Conservation (phyloP, 495 filamentous ascomycete species). For the Cladorrhinum samala region DNA sequence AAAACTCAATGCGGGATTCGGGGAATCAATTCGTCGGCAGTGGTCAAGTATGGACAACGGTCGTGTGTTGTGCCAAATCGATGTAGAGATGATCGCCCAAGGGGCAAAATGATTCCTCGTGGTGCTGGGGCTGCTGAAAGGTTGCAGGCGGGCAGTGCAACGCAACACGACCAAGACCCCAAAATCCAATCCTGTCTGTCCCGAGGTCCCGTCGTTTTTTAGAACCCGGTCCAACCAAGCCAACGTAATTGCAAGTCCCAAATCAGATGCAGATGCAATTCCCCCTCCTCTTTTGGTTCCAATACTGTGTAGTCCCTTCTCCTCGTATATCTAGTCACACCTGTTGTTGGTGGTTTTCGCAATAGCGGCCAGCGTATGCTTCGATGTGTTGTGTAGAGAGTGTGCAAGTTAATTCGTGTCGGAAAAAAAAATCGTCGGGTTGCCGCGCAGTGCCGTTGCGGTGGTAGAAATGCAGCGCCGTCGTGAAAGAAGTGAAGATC, state of each 20-base stretch:
- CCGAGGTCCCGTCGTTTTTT: no score
- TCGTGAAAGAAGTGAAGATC: constrained; percentile 23
- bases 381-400: constrained; percentile 8
- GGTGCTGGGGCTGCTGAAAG: background rate
- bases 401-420: constrained; percentile 3
- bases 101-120: no score
- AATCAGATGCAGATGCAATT: background rate
- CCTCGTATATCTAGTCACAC: background rate
- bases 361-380: constrained; percentile 18
- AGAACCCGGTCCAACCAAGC: background rate
- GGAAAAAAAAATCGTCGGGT: constrained; percentile 8
- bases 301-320: background rate
- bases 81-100: no score
- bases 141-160: background rate
- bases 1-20: constrained; percentile 1
- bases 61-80: background rate
- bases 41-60: background rate
- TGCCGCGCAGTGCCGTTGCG: no score
- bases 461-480: background rate
- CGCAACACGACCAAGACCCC: background rate
- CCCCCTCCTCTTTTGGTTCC: background rate
- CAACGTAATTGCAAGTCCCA: no score
- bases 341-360: constrained; percentile 10
- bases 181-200: background rate
- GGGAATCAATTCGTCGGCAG: background rate